Evolutionary conservation across 164 flowering plant species (phyloP).

Genomic region (Umbellularia californica): DNA sequence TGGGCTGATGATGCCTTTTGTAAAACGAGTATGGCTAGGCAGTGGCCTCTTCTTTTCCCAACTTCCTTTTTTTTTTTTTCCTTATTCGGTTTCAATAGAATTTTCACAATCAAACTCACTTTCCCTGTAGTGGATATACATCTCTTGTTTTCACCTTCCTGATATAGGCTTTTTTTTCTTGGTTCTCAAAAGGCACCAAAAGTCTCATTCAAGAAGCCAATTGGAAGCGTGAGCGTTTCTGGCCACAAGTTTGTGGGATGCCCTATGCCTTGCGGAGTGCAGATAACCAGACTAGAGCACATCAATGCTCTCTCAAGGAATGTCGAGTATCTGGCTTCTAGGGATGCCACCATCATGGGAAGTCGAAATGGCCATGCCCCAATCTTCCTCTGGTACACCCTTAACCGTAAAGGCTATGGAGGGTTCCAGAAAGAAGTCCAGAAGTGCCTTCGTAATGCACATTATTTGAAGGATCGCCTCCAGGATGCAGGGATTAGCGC

Average conservation of each 20-base stretch:
- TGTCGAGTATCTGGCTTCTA: slow-evolving; percentile 92
- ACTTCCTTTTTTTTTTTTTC: too few species aligned
- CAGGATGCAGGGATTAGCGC: slow-evolving; percentile 72
- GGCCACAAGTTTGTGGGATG: slow-evolving; percentile 98
- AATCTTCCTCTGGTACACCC: slow-evolving; percentile 91
- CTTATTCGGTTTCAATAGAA: neutral
- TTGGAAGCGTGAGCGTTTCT: slow-evolving; percentile 95
- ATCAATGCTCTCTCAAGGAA: slow-evolving; percentile 81
- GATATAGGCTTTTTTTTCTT: neutral
- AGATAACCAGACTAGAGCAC: slow-evolving; percentile 81
- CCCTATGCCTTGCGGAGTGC: slow-evolving; percentile 98
- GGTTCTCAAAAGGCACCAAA: slow-evolving; percentile 71
- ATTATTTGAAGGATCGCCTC: slow-evolving; percentile 75
- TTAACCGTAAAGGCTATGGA: slow-evolving; percentile 80
- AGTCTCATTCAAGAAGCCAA: slow-evolving; percentile 86
- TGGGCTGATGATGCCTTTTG: slow-evolving; percentile 99
- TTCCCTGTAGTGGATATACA: neutral
- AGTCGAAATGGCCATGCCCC: slow-evolving; percentile 98
- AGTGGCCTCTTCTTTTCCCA: too few species aligned
- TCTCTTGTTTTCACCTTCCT: neutral
- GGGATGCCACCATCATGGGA: slow-evolving; percentile 98
- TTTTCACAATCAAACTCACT: neutral
- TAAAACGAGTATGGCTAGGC: slow-evolving; percentile 57
- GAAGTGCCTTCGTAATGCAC: slow-evolving; percentile 89
- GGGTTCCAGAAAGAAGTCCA: slow-evolving; percentile 97